These are phyloP conservation scores for Colletotrichum higginsianum DNA, from an alignment of 2,329 filamentous ascomycete genomes.

Conservation along the genomic window DNA sequence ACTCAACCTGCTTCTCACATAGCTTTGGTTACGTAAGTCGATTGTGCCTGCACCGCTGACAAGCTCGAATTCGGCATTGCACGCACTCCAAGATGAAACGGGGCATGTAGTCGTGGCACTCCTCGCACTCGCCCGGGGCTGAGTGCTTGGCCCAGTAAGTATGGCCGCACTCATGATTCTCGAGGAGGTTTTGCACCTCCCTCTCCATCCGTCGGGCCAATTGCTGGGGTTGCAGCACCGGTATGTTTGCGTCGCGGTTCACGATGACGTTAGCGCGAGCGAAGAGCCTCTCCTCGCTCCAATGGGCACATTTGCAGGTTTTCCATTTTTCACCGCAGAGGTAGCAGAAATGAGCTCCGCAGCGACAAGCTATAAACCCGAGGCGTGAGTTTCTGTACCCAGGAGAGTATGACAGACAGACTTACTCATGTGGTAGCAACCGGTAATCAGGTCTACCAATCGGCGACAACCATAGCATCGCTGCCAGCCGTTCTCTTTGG, in stretches of 20 bases:
- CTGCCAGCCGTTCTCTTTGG: constrained; percentile 64
- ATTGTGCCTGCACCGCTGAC: constrained; percentile 62
- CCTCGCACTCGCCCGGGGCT: constrained; percentile 58
- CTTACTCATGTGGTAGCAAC: constrained; percentile 73
- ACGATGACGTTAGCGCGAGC: constrained; percentile 52
- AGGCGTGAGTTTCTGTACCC: background rate
- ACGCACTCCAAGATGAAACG: constrained; percentile 63
- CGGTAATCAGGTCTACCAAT: constrained; percentile 64
- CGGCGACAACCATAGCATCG: constrained; percentile 61
- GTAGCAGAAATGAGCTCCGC: constrained; percentile 66
- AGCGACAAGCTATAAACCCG: constrained; percentile 57
- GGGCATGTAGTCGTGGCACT: constrained; percentile 57
- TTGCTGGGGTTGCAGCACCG: background rate
- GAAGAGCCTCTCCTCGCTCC: constrained; percentile 52
- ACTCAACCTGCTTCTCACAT: too few species aligned
- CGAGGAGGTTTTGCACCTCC: constrained; percentile 47
- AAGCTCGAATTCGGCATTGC: constrained; percentile 61
- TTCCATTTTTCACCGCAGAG: constrained; percentile 60
- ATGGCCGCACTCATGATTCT: constrained; percentile 60
- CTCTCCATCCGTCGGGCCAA: constrained; percentile 44
- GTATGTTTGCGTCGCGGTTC: constrained; percentile 43
- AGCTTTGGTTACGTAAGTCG: constrained; percentile 47
- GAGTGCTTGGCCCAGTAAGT: constrained; percentile 51
- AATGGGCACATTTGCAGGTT: constrained; percentile 55
- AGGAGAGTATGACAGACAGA: constrained; percentile 35